These are phyloP conservation scores for Danielia reshetovae DNA, from an alignment of 805 yeast species.

Conservation along the genomic window DNA sequence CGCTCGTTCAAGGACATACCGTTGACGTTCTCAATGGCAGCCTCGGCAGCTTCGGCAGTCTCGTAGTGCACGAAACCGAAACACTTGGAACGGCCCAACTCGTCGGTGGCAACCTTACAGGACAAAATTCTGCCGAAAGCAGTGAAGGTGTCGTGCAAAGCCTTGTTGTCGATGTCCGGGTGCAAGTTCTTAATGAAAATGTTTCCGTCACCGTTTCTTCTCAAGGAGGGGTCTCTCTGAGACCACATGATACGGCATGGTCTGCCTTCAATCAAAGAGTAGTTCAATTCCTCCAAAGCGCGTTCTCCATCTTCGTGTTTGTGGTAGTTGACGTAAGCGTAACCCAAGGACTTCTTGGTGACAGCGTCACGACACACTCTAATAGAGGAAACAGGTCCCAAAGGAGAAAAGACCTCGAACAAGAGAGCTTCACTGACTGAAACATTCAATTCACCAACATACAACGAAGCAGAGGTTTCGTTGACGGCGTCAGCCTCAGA, in stretches of 20 bases:
- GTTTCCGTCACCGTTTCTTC: constrained; percentile 95
- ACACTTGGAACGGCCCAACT: constrained; percentile 86
- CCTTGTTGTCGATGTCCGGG: constrained; percentile 98
- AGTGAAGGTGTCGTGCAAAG: constrained; percentile 95
- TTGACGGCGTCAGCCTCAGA: constrained; percentile 35
- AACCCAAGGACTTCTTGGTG: constrained; percentile 94
- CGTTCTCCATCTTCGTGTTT: constrained; percentile 84
- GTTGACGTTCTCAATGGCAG: constrained; percentile 94
- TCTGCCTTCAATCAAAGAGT: constrained; percentile 87
- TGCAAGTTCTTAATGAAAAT: constrained; percentile 97
- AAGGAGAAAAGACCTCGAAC: constrained; percentile 89
- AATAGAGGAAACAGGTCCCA: constrained; percentile 93
- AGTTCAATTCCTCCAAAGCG: constrained; percentile 95
- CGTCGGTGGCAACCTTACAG: constrained; percentile 96
- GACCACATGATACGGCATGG: constrained; percentile 99
- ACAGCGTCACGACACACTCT: constrained; percentile 99
- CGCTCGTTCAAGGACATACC: constrained; percentile 97
- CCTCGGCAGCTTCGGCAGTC: constrained; percentile 84
- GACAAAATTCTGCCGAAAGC: constrained; percentile 95
- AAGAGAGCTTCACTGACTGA: constrained; percentile 90
- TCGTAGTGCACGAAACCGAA: constrained; percentile 98
- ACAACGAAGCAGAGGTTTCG: constrained; percentile 76
- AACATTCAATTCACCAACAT: constrained; percentile 96
- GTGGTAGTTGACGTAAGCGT: constrained; percentile 97
- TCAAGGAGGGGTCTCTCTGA: constrained; percentile 94